phyloP scores from a whole-genome alignment of 164 flowering plant species.

The Berberis thunbergii region DNA sequence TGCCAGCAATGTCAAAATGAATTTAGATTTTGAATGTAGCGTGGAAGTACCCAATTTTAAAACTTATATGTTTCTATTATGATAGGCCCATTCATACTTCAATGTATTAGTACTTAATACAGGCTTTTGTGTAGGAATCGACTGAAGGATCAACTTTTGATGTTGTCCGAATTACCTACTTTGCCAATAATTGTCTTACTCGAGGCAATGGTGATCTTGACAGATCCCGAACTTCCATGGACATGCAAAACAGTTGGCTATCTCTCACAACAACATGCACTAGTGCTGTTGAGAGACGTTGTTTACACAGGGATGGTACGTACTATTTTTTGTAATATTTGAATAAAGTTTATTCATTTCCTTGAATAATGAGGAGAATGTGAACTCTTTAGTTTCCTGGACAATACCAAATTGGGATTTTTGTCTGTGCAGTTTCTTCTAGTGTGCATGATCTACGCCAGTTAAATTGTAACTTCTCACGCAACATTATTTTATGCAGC shows the following conservation, averaged over 20 bases:
- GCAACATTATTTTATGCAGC: conserved; percentile 27
- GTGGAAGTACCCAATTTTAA: background rate
- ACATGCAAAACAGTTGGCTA: conserved; percentile 49
- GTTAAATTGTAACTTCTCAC: background rate
- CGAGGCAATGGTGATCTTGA: conserved; percentile 46
- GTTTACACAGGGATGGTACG: conserved; percentile 50
- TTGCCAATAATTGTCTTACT: conserved; percentile 38
- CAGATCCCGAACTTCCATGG: conserved; percentile 76
- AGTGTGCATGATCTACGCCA: background rate
- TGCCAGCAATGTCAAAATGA: too few relatives aligned
- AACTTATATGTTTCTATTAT: background rate
- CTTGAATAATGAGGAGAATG: background rate
- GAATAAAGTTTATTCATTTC: background rate
- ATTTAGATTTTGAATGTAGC: background rate
- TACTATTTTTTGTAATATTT: background rate
- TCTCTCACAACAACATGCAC: conserved; percentile 45
- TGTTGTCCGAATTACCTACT: conserved; percentile 29
- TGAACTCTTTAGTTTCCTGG: background rate
- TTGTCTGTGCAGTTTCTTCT: background rate
- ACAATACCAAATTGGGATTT: background rate
- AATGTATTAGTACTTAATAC: background rate
- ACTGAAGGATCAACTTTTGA: conserved; percentile 54
- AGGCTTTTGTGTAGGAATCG: conserved; percentile 35
- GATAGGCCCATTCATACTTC: background rate
- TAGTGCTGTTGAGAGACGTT: conserved; percentile 55